Conservation (phyloP, 2,329 filamentous ascomycete species). For the Pseudogymnoascus sp. region DNA sequence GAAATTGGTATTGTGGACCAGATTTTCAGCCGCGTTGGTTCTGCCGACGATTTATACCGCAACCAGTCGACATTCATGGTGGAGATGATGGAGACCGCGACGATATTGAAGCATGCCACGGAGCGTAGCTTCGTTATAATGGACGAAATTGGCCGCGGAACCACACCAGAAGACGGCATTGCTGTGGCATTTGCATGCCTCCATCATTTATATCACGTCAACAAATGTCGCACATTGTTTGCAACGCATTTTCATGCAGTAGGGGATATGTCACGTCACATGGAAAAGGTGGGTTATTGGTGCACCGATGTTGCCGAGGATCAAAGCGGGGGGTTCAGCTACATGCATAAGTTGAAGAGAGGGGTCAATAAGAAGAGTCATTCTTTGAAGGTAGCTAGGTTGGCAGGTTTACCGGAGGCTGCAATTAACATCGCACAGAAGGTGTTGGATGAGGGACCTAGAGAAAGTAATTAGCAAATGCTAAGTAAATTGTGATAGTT, state of each 20-base stretch:
- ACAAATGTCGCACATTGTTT: constrained; percentile 75
- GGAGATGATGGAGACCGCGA: constrained; percentile 94
- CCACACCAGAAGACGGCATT: constrained; percentile 83
- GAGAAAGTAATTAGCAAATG: constrained; percentile 1
- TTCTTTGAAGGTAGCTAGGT: constrained; percentile 84
- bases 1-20: constrained; percentile 90
- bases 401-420: constrained; percentile 73
- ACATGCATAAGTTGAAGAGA: constrained; percentile 72
- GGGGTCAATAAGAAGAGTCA: constrained; percentile 85
- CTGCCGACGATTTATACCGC: constrained; percentile 87
- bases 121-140: constrained; percentile 86
- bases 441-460: constrained; percentile 17
- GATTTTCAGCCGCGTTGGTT: constrained; percentile 87
- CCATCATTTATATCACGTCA: constrained; percentile 72
- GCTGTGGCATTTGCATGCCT: constrained; percentile 87
- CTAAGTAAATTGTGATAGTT: constrained; percentile 16
- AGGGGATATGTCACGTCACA: constrained; percentile 59
- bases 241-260: constrained; percentile 91
- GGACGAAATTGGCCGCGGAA: constrained; percentile 95
- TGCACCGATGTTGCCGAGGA: constrained; percentile 87
- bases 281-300: constrained; percentile 47
- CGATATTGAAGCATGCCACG: constrained; percentile 81
- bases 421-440: constrained; percentile 59
- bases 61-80: constrained; percentile 99
- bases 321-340: constrained; percentile 63